Base-by-base conservation (phyloP, 2,329 filamentous ascomycete genomes). In the Dothideomycetes sp. region DNA sequence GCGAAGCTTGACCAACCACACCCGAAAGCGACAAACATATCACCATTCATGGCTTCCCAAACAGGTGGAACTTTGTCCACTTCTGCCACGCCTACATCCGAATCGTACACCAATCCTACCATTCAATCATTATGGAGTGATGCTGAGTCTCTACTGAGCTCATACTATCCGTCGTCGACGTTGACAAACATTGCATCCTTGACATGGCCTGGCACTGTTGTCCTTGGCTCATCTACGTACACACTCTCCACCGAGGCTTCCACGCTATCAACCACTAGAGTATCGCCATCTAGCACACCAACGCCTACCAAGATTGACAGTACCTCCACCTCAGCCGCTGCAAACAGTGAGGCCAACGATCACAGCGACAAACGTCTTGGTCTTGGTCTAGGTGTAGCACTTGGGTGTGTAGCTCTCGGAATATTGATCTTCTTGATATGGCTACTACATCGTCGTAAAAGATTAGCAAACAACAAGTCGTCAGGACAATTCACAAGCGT, bases 331-430 rank as follows among this genome's bases (percentile, higher is more conserved):
- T 27, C 41, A 4, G n/a, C n/a, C n/a, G 19, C 31, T 4, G 29
- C 19, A 14, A 37, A 35, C 12, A 29, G 12, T 12, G 27, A n/a
- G 10, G 18, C 16, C 33, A 14, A 35, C 33, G 18, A 35, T 22
- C 9, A 12, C 15, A n/a, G 36, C 16, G 41, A 43, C 33, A 41
- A 37, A 29, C 38, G 34, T 14, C 34, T 50, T 3, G 48, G 48
- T 5, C 49, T 50, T 19, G 40, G 45, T 17, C 36, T 50, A 2
- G 48, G 48, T 10, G 48, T 49, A 5, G 42, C 41, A 4, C 40
- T 50, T 11, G 43, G 47, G 4, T 38, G 42, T 5, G 37, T 50
- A 9, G 45, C 48, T 0, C 16, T 50, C 15, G 43, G 36, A 18
- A 24, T 50, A 9, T 36, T 41, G 22, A 32, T 37, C 11, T 42